phyloP scores from a whole-genome alignment of 805 yeast species.

The Metschnikowia baotianmanensis region DNA sequence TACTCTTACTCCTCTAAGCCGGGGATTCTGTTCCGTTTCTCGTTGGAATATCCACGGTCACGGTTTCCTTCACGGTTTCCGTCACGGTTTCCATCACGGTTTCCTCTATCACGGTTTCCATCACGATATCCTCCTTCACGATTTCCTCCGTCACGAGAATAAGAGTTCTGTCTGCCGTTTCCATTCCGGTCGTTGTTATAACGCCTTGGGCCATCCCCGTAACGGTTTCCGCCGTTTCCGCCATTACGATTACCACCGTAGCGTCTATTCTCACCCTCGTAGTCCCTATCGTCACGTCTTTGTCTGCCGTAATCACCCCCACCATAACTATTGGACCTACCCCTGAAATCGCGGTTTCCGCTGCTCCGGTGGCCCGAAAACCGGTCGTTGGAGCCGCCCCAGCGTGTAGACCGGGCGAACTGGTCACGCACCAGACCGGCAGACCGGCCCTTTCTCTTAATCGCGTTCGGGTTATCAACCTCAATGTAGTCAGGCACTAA shows the following conservation, averaged over 20 bases:
- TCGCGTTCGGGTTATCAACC: constrained; percentile 14
- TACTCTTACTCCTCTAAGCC: background rate
- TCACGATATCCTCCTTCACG: too few species aligned
- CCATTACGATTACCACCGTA: constrained; percentile 1
- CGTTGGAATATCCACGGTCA: background rate
- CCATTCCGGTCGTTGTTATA: too few species aligned
- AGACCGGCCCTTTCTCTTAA: constrained; percentile 9
- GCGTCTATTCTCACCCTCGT: background rate
- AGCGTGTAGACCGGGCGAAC: constrained; percentile 7
- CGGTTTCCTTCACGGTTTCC: background rate
- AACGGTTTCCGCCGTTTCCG: background rate
- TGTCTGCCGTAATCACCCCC: constrained; percentile 1
- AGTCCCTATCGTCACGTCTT: background rate
- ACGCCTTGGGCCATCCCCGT: too few species aligned
- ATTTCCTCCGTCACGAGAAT: too few species aligned
- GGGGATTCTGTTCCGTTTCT: background rate
- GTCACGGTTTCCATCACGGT: constrained; percentile 5
- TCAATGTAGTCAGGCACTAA: constrained; percentile 18
- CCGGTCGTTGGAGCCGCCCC: constrained; percentile 7
- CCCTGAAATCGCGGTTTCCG: background rate
- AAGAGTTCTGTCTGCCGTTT: too few species aligned
- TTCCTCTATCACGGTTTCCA: background rate
- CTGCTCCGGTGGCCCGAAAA: constrained; percentile 5
- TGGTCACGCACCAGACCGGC: constrained; percentile 10
- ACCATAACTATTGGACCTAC: constrained; percentile 6